Base-by-base conservation (phyloP, 768 basidiomycete genomes). In the Amanita exitialis region DNA sequence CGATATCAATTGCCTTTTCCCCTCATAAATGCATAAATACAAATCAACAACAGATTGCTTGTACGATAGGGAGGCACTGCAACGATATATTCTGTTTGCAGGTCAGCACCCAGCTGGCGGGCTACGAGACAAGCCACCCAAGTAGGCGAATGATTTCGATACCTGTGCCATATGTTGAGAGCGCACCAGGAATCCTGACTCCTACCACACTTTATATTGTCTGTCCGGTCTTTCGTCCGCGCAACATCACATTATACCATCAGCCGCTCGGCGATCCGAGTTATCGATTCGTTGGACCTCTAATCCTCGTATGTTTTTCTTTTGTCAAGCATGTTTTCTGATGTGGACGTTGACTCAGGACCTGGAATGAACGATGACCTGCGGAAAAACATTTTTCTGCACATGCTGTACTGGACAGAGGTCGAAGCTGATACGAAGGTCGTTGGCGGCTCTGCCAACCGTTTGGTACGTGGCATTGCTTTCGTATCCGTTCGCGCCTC, bases 171-270 rank as follows among this genome's bases (percentile, higher is more conserved):
- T 36, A 23, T 15, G 42, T 23, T 36, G 18, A 42, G 23, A 6
- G 7, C 2, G 41, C 38, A 20, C 2, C 56, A 94, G 92, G 66
- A 66, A 67, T n/a, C 70, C 93, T n/a, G 96, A 99, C 62, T 77
- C 90, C 35, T 99, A 99, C 62, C 96, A 99, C 61, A 96, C 95
- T 0, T 68, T 90, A 32, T 98, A 95, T 65, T 94, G 90, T 61
- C 77, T 98, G 2, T 78, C 92, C 4, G 96, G 96, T 10, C 74
- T 96, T 15, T 90, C 95, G 0, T 72, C 80, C 0, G 89, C 95
- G 0, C 96, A 98, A 61, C 92, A 97, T 56, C 77, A 72, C 37
- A 75, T 93, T 1, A 67, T 64, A 34, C 77, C 76, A 0, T 78
- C 81, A 0, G 56, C 64, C 0, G 47, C 63, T 2, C 62, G 70